A percentile compares a stretch with the other conserved stretches of the same genome.
phyloP scores from a whole-genome alignment of 139 green algal species.

The Chlamydomonas applanata region DNA sequence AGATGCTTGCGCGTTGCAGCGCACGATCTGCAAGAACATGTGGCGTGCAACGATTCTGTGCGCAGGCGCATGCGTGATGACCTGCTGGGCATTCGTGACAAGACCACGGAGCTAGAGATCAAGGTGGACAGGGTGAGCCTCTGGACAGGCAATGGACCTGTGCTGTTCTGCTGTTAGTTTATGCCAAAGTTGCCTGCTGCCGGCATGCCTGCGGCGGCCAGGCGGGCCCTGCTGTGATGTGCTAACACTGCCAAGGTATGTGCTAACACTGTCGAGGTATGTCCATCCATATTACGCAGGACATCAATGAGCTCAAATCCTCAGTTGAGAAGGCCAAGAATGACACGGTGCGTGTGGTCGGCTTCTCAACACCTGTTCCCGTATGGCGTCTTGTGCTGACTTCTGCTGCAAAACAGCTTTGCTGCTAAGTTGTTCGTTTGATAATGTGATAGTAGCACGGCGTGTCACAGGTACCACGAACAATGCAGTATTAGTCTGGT shows the following conservation, averaged over 20 bases:
- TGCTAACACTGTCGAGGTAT: no score
- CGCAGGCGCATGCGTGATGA: constrained; percentile 85
- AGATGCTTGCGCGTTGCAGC: no score
- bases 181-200: no score
- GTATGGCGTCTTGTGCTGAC: no score
- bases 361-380: no score
- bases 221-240: neutral
- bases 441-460: neutral
- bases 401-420: neutral
- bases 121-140: constrained; percentile 60
- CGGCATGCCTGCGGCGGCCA: no score
- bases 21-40: constrained; percentile 4
- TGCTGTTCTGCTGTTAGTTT: neutral
- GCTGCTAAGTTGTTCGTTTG: neutral
- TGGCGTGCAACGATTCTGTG: neutral
- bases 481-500: neutral
- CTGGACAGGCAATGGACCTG: neutral
- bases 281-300: constrained; percentile 44
- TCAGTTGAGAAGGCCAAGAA: constrained; percentile 88
- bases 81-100: constrained; percentile 79
- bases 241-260: no score
- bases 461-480: neutral
- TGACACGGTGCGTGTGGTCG: constrained; percentile 59
- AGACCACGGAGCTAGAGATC: constrained; percentile 82
- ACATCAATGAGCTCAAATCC: constrained; percentile 82